Evolutionary conservation across 192 early-diverging fungal genomes (phyloP).

Genomic region (Martensiomyces pterosporus): DNA sequence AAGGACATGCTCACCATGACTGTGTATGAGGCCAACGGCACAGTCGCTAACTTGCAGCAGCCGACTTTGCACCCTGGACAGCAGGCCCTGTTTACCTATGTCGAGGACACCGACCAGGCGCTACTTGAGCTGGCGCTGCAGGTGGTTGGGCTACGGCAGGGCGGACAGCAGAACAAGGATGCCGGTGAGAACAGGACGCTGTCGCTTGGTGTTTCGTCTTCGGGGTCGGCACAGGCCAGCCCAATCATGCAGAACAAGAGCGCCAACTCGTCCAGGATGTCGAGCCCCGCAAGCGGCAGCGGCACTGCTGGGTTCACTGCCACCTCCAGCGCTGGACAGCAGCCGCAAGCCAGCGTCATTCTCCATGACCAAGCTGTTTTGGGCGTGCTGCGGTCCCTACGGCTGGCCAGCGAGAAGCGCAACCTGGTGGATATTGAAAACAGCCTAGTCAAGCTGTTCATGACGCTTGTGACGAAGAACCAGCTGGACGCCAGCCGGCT

Average conservation of each 20-base stretch:
- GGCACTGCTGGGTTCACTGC: no score
- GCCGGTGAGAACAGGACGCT: conserved; percentile 19
- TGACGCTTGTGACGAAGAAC: conserved; percentile 9
- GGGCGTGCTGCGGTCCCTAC: conserved; percentile 8
- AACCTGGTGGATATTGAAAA: conserved; percentile 37
- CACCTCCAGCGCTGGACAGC: conserved; percentile 1
- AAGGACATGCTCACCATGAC: conserved; percentile 34
- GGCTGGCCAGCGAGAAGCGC: conserved; percentile 13
- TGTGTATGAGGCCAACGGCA: conserved; percentile 24
- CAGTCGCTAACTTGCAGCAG: not conserved
- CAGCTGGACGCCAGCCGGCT: conserved; percentile 22
- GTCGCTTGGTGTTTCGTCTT: not conserved
- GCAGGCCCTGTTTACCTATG: conserved; percentile 46
- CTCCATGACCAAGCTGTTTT: conserved; percentile 13
- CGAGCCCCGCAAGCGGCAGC: conserved; percentile 2
- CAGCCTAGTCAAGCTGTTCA: conserved; percentile 23
- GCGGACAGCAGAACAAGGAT: conserved; percentile 69
- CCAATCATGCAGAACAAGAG: conserved; percentile 21
- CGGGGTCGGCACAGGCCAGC: conserved; percentile 15
- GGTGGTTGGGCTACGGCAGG: conserved; percentile 80
- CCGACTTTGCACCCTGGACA: not conserved
- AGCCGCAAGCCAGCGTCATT: conserved; percentile 12
- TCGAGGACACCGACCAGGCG: conserved; percentile 79
- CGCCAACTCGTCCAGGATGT: conserved; percentile 7
- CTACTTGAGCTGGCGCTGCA: conserved; percentile 87